Evolutionary conservation across 257 asterid species (phyloP).

Genomic region (Solanum chmielewskii): DNA sequence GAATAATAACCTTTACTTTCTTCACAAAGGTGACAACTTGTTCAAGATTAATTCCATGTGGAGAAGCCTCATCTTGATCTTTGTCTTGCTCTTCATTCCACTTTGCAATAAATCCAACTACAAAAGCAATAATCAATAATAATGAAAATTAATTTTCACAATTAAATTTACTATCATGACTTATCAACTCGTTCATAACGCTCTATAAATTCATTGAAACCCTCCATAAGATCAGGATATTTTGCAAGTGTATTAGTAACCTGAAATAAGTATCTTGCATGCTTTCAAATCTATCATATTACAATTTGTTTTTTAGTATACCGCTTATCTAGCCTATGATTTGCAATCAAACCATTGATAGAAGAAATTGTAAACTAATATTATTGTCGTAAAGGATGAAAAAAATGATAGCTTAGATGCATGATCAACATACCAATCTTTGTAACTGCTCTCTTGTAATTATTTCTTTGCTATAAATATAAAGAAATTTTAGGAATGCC

Average conservation of each 20-base stretch:
- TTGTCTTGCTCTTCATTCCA: slow-evolving; percentile 75
- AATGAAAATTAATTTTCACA: background rate
- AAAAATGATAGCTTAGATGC: background rate
- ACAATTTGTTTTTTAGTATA: background rate
- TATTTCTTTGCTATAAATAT: slow-evolving; percentile 81
- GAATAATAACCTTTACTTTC: background rate
- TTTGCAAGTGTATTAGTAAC: slow-evolving; percentile 73
- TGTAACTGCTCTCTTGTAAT: slow-evolving; percentile 75
- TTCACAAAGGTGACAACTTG: background rate
- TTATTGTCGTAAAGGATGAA: background rate
- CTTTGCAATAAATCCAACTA: slow-evolving; percentile 81
- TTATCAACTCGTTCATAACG: slow-evolving; percentile 81
- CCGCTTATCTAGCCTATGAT: background rate
- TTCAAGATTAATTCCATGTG: background rate
- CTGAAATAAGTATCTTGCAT: slow-evolving; percentile 19
- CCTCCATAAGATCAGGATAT: slow-evolving; percentile 85
- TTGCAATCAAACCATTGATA: background rate
- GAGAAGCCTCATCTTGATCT: slow-evolving; percentile 16
- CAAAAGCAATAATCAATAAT: slow-evolving; percentile 5
- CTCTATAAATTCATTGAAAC: slow-evolving; percentile 71
- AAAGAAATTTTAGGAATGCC: slow-evolving; percentile 89
- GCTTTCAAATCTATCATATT: background rate
- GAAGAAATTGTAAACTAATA: background rate
- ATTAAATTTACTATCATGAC: slow-evolving; percentile 1
- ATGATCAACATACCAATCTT: slow-evolving; percentile 64